Evolutionary conservation across 768 basidiomycete genomes (phyloP), one percentile per base, ranked within the genome.

Genomic region (Scleroderma bovista): DNA sequence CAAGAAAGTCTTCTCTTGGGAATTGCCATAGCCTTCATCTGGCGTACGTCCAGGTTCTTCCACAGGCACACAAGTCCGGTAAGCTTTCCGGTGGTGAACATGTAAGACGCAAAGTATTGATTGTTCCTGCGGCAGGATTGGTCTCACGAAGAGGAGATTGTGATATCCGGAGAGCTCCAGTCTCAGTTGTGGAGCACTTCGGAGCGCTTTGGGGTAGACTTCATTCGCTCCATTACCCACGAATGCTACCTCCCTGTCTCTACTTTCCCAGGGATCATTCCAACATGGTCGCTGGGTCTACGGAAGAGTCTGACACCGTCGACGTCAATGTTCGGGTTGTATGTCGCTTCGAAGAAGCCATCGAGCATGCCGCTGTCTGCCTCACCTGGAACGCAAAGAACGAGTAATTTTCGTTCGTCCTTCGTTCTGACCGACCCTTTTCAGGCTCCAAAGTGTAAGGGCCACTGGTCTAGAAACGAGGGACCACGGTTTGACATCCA

Each of bases 401-500:
- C 9, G 57, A 61, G 22, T 26, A 9, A 61, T 72, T 19, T 62
- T 70, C 36, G 71, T 72, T 48, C 34, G 63, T 63, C 3, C 2
- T 33, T 32, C 13, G 38, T 19, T 16, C 40, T 39, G 12, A 56
- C 26, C 6, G 1, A 1, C 31, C 19, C 19, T 26, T n/a, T 47
- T n/a, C 19, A 75, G 75, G 73, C 73, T 1, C 68, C 68, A 2
- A 34, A 8, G 11, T 47, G 13, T 1, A n/a, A 29, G 1, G 42
- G 24, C 24, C 53, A 43, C 8, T 39, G 46, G 47, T 42, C 32
- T 5, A 34, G 24, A 5, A 50, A 51, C 15, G 52, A 61, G 17
- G 52, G 43, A 9, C 56, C 73, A 39, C 55, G 45, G 24, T 74
- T 75, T 34, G 67, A 69, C 6, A 60, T 72, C 13, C 67, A 60